Conservation (phyloP, 139 green algal species). For the Chlamydomonas sp. region DNA sequence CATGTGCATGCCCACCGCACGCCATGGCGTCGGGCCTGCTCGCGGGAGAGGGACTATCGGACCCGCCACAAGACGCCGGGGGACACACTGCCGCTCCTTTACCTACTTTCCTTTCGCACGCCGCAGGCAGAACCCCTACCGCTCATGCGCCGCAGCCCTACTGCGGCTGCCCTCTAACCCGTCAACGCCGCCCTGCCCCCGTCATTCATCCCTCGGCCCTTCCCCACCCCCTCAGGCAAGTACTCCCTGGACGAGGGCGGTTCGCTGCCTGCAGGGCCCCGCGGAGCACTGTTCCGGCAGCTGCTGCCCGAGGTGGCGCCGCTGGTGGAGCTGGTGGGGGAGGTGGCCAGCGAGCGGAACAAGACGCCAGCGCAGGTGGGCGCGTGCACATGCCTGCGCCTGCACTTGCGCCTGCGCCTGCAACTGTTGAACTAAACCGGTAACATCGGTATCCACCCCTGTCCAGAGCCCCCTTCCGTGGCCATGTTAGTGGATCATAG, state of each 20-base stretch:
- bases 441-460: background rate
- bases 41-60: too few relatives aligned
- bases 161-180: background rate
- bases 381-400: background rate
- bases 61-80: too few relatives aligned
- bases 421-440: background rate
- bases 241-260: conserved; percentile 56
- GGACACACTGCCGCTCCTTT: too few relatives aligned
- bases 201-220: too few relatives aligned
- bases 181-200: background rate
- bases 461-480: too few relatives aligned
- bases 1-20: too few relatives aligned
- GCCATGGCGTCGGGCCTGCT: too few relatives aligned
- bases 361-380: conserved; percentile 78
- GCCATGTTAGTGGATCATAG: too few relatives aligned
- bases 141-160: too few relatives aligned
- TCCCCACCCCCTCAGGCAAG: conserved; percentile 73
- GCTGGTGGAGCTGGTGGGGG: conserved; percentile 70
- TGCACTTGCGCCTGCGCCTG: too few relatives aligned
- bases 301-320: conserved; percentile 81
- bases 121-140: too few relatives aligned
- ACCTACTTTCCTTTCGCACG: too few relatives aligned
- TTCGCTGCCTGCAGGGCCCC: conserved; percentile 73
- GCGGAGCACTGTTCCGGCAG: conserved; percentile 82
- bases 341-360: conserved; percentile 64